Conservation (phyloP, 768 basidiomycete species). For the Exidia glandulosa region DNA sequence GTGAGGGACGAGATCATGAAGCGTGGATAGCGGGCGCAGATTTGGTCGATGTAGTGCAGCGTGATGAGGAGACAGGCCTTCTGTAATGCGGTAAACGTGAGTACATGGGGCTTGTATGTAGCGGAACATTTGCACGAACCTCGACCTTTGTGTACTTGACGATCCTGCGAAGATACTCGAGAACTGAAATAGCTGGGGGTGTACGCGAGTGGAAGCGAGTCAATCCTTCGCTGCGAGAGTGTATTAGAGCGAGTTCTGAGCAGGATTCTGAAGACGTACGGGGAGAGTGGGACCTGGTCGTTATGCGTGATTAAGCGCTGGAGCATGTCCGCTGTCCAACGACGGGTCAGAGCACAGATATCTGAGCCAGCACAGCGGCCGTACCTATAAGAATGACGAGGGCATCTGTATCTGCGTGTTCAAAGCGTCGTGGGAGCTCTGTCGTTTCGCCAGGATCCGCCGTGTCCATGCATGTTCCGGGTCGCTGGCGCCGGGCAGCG, state of each 20-base stretch:
- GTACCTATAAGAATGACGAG: conserved; percentile 84
- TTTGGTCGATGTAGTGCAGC: conserved; percentile 87
- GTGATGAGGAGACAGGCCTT: conserved; percentile 72
- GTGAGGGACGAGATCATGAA: conserved; percentile 95
- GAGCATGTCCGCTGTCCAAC: conserved; percentile 87
- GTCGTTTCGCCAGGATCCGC: conserved; percentile 60
- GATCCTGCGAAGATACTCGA: conserved; percentile 91
- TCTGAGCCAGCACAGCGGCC: conserved; percentile 11
- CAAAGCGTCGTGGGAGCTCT: conserved; percentile 74
- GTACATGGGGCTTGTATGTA: background rate
- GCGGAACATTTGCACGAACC: conserved; percentile 32
- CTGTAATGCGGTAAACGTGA: conserved; percentile 28
- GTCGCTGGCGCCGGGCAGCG: too few relatives aligned
- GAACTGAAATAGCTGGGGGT: conserved; percentile 73
- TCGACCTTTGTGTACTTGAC: conserved; percentile 94
- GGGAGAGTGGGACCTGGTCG: conserved; percentile 84
- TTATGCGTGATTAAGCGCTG: conserved; percentile 91
- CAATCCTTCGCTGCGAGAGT: conserved; percentile 57
- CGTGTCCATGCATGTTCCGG: background rate
- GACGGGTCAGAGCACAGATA: conserved; percentile 6
- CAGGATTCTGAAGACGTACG: conserved; percentile 38
- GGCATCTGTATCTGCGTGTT: conserved; percentile 71
- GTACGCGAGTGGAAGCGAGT: conserved; percentile 96
- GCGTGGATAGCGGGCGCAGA: conserved; percentile 72
- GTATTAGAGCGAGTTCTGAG: background rate